Evolutionary conservation across 371 early-diverging fungal species (phyloP), one percentile per base, ranked within the genome.

Genomic region (Mortierella sp.): DNA sequence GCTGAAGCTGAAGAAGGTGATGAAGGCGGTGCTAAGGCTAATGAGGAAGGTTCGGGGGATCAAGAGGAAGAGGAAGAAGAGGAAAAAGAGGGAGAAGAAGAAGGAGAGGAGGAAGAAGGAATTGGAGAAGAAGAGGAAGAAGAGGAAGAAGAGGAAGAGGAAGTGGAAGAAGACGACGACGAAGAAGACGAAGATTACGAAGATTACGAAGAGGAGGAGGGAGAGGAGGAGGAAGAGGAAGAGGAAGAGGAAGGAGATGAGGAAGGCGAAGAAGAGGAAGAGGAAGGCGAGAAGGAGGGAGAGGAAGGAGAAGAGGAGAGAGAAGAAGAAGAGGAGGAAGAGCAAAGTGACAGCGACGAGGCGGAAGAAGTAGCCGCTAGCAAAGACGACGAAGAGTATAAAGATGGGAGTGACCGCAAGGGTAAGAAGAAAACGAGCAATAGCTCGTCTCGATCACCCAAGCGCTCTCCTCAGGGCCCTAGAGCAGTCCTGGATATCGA

Each of bases 151-250:
- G 60, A 47, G 30, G 63, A 55, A 14, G 26, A 39, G 3, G 40
- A 51, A 28, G 66, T 9, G 26, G 66, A 43, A 40, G 52, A 26
- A 12, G 62, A 64, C 0, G 54, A 30, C 28, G 37, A 32, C 1
- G 52, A 52, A 10, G 52, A 49, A 5, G 64, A 9, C 30, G 37
- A 52, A 14, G 54, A 20, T 1, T 26, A 60, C 4, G 61, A 24
- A 47, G 37, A 37, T 1, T 57, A 57, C 2, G 67, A 62, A 47
- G 73, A 73, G 12, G 67, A 54, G 40, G 64, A 74, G 14, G 63
- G 43, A 37, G 67, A 45, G 0, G 75, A 64, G 5, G 68, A 64
- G 8, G 61, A 54, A 16, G 58, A 14, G 2, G 65, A 61, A 18
- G 70, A 58, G 16, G 75, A 65, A 11, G 62, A 54, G 30, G 66